Evolutionary conservation across 371 early-diverging fungal species (phyloP).

Genomic region (Syncephalastrum racemosum): DNA sequence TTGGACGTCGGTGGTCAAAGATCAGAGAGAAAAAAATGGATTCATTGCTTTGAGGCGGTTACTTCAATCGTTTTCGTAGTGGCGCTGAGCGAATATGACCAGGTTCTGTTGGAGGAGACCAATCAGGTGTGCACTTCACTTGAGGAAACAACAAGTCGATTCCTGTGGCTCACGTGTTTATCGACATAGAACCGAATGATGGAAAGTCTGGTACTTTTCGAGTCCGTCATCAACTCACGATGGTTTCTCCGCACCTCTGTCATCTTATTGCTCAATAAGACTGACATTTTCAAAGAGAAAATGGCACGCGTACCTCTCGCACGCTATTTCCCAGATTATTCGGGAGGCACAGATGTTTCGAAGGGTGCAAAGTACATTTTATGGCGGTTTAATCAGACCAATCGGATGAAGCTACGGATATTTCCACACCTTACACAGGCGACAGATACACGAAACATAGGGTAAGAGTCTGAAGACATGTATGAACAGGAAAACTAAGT

Average conservation of each 20-base stretch:
- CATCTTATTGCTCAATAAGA: slow-evolving; percentile 78
- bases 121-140: slow-evolving; percentile 37
- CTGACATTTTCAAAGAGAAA: slow-evolving; percentile 71
- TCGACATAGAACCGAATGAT: slow-evolving; percentile 63
- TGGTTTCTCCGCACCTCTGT: slow-evolving; percentile 70
- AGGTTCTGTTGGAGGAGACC: slow-evolving; percentile 68
- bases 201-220: slow-evolving; percentile 74
- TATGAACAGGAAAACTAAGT: neutral
- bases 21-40: slow-evolving; percentile 91
- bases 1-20: slow-evolving; percentile 75
- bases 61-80: slow-evolving; percentile 70
- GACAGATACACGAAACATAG: slow-evolving; percentile 60
- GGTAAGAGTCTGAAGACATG: slow-evolving; percentile 30
- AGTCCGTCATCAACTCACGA: slow-evolving; percentile 65
- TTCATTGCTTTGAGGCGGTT: slow-evolving; percentile 84
- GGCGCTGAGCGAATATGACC: slow-evolving; percentile 71
- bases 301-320: slow-evolving; percentile 56
- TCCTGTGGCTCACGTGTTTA: neutral
- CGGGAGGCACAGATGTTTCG: slow-evolving; percentile 60
- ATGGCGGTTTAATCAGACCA: slow-evolving; percentile 68
- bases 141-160: neutral
- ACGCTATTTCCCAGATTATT: slow-evolving; percentile 72
- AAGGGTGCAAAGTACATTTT: slow-evolving; percentile 71
- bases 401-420: slow-evolving; percentile 64
- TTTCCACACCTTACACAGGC: slow-evolving; percentile 75